These are phyloP conservation scores for Trichoderma guizhouense DNA, from an alignment of 2,329 filamentous ascomycete species.

Conservation along the genomic window DNA sequence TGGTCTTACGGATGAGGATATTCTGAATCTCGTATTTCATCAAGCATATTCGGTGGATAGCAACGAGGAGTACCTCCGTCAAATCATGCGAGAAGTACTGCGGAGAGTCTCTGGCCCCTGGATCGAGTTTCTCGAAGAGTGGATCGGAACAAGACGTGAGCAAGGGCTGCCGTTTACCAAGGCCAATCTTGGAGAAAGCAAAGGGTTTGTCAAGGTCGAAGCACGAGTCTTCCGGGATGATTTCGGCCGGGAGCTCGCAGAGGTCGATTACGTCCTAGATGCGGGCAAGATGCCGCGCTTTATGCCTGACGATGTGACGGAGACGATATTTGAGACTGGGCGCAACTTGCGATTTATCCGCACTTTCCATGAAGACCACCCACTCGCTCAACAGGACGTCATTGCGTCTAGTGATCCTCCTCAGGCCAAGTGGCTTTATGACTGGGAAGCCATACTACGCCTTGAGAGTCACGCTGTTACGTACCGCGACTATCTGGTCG, in stretches of 20 bases:
- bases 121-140: constrained; percentile 65
- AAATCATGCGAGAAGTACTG: constrained; percentile 65
- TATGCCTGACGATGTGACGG: constrained; percentile 65
- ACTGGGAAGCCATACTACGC: constrained; percentile 64
- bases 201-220: constrained; percentile 60
- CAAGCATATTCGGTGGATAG: constrained; percentile 63
- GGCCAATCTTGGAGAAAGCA: constrained; percentile 41
- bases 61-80: constrained; percentile 56
- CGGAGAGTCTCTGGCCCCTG: constrained; percentile 61
- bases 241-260: constrained; percentile 53
- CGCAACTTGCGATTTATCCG: constrained; percentile 71
- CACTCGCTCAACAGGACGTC: constrained; percentile 54
- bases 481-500: constrained; percentile 33
- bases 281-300: constrained; percentile 67
- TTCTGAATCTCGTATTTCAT: constrained; percentile 60
- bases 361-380: constrained; percentile 67
- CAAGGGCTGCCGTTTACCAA: constrained; percentile 53
- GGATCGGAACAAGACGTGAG: constrained; percentile 67
- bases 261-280: constrained; percentile 61
- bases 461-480: constrained; percentile 57
- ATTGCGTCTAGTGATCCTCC: constrained; percentile 51
- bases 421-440: constrained; percentile 63
- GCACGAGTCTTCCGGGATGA: constrained; percentile 55
- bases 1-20: constrained; percentile 53
- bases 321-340: constrained; percentile 74